Evolutionary conservation across 148 eudicot species (phyloP).

Genomic region (Vaccinium macrocarpon): DNA sequence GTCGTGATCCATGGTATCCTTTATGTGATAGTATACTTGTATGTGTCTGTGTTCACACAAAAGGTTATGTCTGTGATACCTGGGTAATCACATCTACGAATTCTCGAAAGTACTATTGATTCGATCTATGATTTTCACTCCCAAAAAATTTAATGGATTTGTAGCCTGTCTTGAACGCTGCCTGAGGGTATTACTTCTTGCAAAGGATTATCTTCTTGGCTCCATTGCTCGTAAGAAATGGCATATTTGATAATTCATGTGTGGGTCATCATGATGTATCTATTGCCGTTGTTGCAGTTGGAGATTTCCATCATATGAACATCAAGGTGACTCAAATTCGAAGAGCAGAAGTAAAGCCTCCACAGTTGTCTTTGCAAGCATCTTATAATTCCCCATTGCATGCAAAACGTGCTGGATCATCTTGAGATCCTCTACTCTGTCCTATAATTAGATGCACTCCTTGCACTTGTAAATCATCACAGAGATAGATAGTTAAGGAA

Average conservation of each 20-base stretch:
- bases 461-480: not conserved
- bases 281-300: not conserved
- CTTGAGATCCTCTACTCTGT: not conserved
- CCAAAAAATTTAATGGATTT: not conserved
- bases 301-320: not conserved
- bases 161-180: not conserved
- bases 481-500: not conserved
- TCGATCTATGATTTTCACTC: not conserved
- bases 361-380: not conserved
- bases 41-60: not conserved
- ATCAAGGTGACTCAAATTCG: not conserved
- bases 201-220: not conserved
- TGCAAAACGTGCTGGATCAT: not conserved
- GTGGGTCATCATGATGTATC: not conserved
- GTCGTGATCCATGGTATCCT: not conserved
- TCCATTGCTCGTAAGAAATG: not conserved
- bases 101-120: not conserved
- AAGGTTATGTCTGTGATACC: not conserved
- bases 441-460: not conserved
- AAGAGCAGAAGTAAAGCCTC: not conserved
- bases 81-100: not conserved
- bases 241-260: not conserved
- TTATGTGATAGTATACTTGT: not conserved
- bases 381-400: not conserved
- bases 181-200: not conserved